Conservation (phyloP, 352 stramenopile species). For the Pythium coloratum region DNA sequence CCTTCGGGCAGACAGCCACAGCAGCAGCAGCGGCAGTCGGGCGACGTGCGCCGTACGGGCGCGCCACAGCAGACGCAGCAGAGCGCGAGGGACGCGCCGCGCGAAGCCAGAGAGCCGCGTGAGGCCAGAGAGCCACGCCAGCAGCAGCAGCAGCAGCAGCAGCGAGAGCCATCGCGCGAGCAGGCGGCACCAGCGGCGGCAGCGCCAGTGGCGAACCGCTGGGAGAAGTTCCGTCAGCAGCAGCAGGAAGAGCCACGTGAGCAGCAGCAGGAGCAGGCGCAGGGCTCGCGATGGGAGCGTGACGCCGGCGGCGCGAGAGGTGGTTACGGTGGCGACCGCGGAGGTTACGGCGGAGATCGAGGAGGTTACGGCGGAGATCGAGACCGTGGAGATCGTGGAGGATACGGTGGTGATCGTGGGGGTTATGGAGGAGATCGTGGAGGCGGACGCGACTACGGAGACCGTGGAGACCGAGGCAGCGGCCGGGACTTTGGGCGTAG, state of each 20-base stretch:
- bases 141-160: background rate
- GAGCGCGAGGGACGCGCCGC: background rate
- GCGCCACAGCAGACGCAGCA: conserved; percentile 4
- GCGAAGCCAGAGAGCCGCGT: conserved; percentile 1
- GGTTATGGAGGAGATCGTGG: conserved; percentile 36
- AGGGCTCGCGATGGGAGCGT: conserved; percentile 9
- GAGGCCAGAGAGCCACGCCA: background rate
- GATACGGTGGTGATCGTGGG: conserved; percentile 16
- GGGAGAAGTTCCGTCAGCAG: conserved; percentile 24
- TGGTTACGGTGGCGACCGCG: conserved; percentile 6
- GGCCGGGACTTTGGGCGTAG: conserved; percentile 10
- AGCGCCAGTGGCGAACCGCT: conserved; percentile 26
- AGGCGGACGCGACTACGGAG: conserved; percentile 23
- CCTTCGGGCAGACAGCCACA: background rate
- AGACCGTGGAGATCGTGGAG: conserved; percentile 16
- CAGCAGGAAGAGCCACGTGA: conserved; percentile 15
- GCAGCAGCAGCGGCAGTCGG: conserved; percentile 9
- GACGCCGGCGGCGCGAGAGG: background rate
- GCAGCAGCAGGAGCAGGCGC: background rate
- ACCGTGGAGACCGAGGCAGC: background rate
- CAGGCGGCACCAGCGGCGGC: background rate
- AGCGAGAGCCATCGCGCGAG: background rate
- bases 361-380: conserved; percentile 11
- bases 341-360: conserved; percentile 19
- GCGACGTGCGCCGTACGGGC: background rate